Evolutionary conservation across 73 alveolate genomes (phyloP), one percentile per base, ranked within the genome.

Genomic region (Blepharisma japonicum): DNA sequence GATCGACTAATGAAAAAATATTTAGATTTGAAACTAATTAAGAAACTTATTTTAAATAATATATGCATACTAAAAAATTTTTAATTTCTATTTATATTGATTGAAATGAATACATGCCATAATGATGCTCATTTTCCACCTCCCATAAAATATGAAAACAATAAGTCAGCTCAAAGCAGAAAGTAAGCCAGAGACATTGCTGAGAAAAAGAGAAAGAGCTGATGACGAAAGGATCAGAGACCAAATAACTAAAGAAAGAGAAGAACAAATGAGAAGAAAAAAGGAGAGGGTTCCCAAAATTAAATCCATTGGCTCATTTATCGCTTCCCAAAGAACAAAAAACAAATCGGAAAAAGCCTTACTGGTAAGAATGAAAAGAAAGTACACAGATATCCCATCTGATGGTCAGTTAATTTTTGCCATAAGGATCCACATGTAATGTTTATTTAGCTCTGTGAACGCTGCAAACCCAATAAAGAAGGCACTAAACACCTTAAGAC

Each of bases 381-480:
- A 61, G 18, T 11, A 11, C 2, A 39, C 14, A 9, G 74, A 18
- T 18, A 9, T 61, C 39, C 74, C 74, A 1, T 8, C 14, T 61
- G 74, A 61, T 18, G 74, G 74, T 32, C 42, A 32, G 4, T 8
- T 61, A 14, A 20, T 61, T 20, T 25, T 61, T 20, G 74, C 23
- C 23, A 9, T 61, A 18, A n/a, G 74, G 14, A 61, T 61, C 23
- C 74, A 61, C 23, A 39, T 61, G 42, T 32, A 32, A 32, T 32
- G 42, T 0, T 32, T 32, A 32, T 32, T 32, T 32, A 32, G 42
- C 39, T 61, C 74, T 18, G 74, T 61, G 18, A 14, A 61, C 5
- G 74, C 74, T 14, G 74, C 74, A 25, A 61, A 61, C 23, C 74
- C 74, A 14, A 39, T 61, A 11, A 61, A 61, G 47, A 61, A 61